Evolutionary conservation across 306 rosid genomes (phyloP).

Genomic region (Albizia julibrissin): DNA sequence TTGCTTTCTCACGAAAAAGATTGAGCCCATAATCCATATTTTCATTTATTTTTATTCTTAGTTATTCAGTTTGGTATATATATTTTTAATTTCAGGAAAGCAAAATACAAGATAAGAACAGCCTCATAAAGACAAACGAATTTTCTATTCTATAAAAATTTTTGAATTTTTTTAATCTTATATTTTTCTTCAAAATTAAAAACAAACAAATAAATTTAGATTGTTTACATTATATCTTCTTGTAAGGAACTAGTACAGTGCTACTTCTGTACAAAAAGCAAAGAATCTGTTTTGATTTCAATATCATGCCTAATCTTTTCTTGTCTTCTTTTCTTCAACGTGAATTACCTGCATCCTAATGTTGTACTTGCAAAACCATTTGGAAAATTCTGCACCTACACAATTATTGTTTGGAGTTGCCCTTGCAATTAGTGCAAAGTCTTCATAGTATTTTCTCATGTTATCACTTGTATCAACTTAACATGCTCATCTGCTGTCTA

Average conservation of each 20-base stretch:
- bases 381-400: background rate
- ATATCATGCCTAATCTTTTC: background rate
- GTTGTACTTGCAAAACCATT: background rate
- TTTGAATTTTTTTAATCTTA: too few relatives aligned
- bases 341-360: background rate
- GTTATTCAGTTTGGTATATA: too few relatives aligned
- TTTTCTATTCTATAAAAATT: too few relatives aligned
- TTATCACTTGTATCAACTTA: background rate
- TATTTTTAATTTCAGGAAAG: too few relatives aligned
- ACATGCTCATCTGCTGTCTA: background rate
- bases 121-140: too few relatives aligned
- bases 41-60: too few relatives aligned
- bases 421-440: background rate
- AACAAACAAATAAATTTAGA: background rate
- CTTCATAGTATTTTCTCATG: background rate
- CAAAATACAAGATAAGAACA: too few relatives aligned
- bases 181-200: too few relatives aligned
- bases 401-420: background rate
- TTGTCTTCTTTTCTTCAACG: too few relatives aligned
- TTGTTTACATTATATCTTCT: background rate
- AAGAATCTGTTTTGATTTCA: background rate
- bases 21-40: too few relatives aligned
- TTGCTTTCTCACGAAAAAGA: too few relatives aligned
- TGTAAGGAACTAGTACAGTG: background rate
- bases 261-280: background rate